Base-by-base conservation (phyloP, 1,139 yeast genomes). In the Kodamaea ohmeri region DNA sequence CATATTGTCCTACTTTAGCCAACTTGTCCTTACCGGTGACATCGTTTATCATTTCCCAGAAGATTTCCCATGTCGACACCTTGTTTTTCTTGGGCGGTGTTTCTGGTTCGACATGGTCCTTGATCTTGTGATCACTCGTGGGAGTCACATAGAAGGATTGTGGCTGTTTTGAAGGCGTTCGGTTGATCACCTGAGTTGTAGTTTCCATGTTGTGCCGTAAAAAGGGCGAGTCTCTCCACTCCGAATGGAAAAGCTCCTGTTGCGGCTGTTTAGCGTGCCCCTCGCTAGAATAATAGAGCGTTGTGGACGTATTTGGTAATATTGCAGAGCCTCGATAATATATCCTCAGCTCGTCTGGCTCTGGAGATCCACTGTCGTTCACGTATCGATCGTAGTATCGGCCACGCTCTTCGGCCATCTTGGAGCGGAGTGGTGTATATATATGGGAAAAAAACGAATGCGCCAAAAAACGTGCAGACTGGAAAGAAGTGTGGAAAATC, bases 21-120 rank as follows among this genome's bases (percentile, higher is more conserved):
- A 80, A 44, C 51, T 82, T 81, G 52, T 83, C 92, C 55, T 83
- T 83, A 25, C 90, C 90, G 2, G 76, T 70, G 19, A 82, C 58
- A 40, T 73, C 71, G 43, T 72, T 74, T 41, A 80, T 58, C 61
- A 77, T 61, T 26, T 65, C 63, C 61, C 79, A 71, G 40, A 80
- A 63, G 4, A 81, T 61, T 36, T 76, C 81, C 55, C 51, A 50
- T 15, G 42, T 9, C 8, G 41, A 28, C 6, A 42, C 37, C 18
- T 19, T 34, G 11, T 18, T 31, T 15, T 25, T 33, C 15, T 16
- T 25, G 13, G 38, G 35, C n/a, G 21, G 12, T 12, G 13, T 14
- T 14, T 26, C 21, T 4, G 27, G 19, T 33, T 36, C 36, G 3
- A 9, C 18, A 11, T 33, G 36, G 9, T 36, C 26, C 9, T 14